Base-by-base conservation (phyloP, 176 grass and related monocot species). In the Hsuehochloa calcarea region DNA sequence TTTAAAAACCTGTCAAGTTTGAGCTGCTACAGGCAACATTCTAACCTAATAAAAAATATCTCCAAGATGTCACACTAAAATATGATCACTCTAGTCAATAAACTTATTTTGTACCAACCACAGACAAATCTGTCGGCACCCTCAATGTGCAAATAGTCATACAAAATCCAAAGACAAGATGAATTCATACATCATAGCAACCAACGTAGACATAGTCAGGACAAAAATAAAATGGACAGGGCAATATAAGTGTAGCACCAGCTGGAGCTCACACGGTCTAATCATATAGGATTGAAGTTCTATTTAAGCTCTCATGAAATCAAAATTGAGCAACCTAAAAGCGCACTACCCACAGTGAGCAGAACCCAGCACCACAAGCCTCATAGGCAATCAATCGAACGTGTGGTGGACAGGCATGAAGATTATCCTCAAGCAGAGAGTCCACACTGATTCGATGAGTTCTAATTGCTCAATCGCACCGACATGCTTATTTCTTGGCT, bases 151-250 rank as follows among this genome's bases (percentile, higher is more conserved):
- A 78, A 56, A 10, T 23, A 45, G 55, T 56, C 74, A 58, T 59
- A 37, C 9, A 74, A 89, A 74, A 47, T 88, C 35, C 58, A 80
- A 74, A 66, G 22, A 56, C 37, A 67, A 47, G 59, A 6, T 15
- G 15, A 72, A 72, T 84, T 56, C 68, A 67, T 79, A 67, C 59
- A 45, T 71, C 47, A 84, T 16, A 79, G 46, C 26, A 80, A 16
- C 40, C 4, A 3, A 72, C 22, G 37, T 47, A 2, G 1, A 51
- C 12, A 61, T 35, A 41, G 62, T 74, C 17, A 65, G 22, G 59
- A 74, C 64, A 86, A 55, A 85, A 19, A 64, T 27, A 70, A 62
- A 74, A 85, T 75, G 39, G 63, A 17, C 27, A 80, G 50, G 26
- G 23, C 4, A 46, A 69, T 40, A 52, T 5, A 55, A 61, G 27